phyloP scores from a whole-genome alignment of 495 filamentous ascomycete species.

The Daldinia vernicosa region DNA sequence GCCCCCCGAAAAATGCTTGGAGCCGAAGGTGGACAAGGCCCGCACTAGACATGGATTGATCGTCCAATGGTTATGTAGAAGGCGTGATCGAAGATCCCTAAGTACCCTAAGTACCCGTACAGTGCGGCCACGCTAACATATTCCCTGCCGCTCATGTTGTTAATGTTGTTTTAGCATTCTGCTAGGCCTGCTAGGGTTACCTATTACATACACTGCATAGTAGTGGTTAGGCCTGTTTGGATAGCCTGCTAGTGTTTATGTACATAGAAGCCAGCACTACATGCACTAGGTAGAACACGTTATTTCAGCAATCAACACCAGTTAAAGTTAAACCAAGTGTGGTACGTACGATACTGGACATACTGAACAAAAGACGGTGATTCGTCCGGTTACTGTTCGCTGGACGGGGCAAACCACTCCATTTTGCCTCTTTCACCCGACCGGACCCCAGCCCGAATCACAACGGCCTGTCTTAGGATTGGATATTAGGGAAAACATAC shows the following conservation, averaged over 20 bases:
- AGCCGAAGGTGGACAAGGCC: constrained; percentile 44
- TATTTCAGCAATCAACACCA: background rate
- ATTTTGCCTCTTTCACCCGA: constrained; percentile 37
- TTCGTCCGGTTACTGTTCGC: constrained; percentile 35
- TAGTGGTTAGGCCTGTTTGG: background rate
- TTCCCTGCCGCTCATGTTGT: background rate
- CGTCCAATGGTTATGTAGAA: constrained; percentile 43
- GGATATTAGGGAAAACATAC: constrained; percentile 34
- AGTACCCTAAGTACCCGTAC: constrained; percentile 48
- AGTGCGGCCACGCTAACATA: constrained; percentile 28
- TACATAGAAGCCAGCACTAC: background rate
- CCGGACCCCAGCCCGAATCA: constrained; percentile 11
- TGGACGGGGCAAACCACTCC: constrained; percentile 26
- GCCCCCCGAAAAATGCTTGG: constrained; percentile 49
- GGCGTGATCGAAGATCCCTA: constrained; percentile 46
- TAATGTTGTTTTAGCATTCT: constrained; percentile 20
- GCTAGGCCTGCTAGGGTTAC: background rate
- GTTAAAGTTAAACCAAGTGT: background rate
- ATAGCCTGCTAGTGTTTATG: background rate
- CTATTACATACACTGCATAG: background rate
- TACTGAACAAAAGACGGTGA: constrained; percentile 30
- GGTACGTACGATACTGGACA: constrained; percentile 29
- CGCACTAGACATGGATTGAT: constrained; percentile 39
- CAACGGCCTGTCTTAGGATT: constrained; percentile 19
- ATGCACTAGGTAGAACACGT: no score